These are phyloP conservation scores for Meyerozyma sp. DNA, from an alignment of 1,139 yeast genomes.

Conservation along the genomic window DNA sequence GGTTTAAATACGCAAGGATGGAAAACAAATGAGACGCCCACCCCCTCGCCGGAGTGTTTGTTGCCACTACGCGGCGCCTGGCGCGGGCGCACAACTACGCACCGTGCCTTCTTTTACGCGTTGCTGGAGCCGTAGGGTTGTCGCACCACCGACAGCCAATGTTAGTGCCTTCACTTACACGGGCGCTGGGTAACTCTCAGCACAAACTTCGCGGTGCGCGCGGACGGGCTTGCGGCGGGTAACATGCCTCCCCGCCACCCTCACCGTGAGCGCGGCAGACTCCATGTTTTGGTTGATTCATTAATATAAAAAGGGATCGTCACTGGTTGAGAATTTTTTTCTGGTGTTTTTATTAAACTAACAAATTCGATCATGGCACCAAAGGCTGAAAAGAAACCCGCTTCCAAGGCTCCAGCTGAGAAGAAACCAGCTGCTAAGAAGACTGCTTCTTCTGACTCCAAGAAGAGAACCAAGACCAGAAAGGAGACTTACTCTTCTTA, in stretches of 20 bases:
- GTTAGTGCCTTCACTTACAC: conserved; percentile 6
- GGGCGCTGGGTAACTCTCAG: conserved; percentile 5
- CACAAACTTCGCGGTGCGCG: neutral
- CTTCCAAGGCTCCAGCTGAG: conserved; percentile 98
- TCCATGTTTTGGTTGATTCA: neutral
- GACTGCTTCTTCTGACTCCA: conserved; percentile 77
- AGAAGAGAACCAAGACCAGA: conserved; percentile 96
- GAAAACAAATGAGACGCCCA: neutral
- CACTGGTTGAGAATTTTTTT: conserved; percentile 5
- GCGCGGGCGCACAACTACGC: conserved; percentile 4
- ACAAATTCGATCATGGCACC: conserved; percentile 69
- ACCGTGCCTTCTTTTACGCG: conserved; percentile 9
- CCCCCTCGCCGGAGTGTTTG: neutral
- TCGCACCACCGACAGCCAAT: neutral
- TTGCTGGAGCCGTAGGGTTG: neutral
- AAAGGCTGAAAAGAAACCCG: conserved; percentile 97
- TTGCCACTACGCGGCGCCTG: neutral
- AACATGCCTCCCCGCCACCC: conserved; percentile 1
- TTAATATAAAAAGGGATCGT: conserved; percentile 1
- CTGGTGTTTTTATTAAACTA: conserved; percentile 8
- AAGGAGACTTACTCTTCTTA: conserved; percentile 98
- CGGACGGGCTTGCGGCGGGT: neutral
- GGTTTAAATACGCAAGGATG: conserved; percentile 1
- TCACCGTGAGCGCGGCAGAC: conserved; percentile 1
- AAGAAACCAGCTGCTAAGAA: conserved; percentile 96